phyloP scores from a whole-genome alignment of 768 basidiomycete genomes.

The Xanthoconium stramineum region DNA sequence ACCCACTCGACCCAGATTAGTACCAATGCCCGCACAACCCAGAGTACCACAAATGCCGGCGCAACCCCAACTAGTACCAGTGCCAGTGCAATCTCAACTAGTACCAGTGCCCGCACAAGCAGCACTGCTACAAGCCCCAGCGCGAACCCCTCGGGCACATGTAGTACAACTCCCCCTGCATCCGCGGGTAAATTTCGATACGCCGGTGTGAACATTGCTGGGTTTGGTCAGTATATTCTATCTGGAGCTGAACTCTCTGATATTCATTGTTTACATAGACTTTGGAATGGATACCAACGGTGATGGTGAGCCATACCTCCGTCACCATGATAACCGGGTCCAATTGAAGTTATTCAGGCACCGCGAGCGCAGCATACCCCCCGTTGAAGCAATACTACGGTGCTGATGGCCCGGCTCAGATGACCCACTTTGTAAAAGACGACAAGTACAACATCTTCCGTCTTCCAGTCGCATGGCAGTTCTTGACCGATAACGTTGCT shows the following conservation, averaged over 20 bases:
- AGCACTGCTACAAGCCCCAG: not conserved
- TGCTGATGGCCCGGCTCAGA: slow-evolving; percentile 38
- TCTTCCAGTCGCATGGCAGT: slow-evolving; percentile 58
- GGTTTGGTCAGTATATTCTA: slow-evolving; percentile 4
- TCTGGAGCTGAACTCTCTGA: not conserved
- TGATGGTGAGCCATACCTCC: not conserved
- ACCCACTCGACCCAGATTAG: no score
- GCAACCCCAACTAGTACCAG: not conserved
- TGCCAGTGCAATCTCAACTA: not conserved
- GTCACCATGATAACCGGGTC: not conserved
- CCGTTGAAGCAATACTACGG: slow-evolving; percentile 8
- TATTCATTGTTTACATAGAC: not conserved
- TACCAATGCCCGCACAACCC: not conserved
- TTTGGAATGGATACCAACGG: slow-evolving; percentile 12
- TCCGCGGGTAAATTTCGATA: slow-evolving; percentile 9
- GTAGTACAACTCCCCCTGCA: not conserved
- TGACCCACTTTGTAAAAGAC: slow-evolving; percentile 52
- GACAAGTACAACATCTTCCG: slow-evolving; percentile 56
- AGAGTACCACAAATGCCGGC: not conserved
- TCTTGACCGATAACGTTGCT: slow-evolving; percentile 37
- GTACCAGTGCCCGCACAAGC: not conserved
- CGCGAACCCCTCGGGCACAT: not conserved
- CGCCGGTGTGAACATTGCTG: slow-evolving; percentile 13
- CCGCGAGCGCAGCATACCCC: slow-evolving; percentile 8
- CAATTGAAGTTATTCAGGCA: not conserved